phyloP scores from a whole-genome alignment of 805 yeast species.

The Clavispora vitiphila region DNA sequence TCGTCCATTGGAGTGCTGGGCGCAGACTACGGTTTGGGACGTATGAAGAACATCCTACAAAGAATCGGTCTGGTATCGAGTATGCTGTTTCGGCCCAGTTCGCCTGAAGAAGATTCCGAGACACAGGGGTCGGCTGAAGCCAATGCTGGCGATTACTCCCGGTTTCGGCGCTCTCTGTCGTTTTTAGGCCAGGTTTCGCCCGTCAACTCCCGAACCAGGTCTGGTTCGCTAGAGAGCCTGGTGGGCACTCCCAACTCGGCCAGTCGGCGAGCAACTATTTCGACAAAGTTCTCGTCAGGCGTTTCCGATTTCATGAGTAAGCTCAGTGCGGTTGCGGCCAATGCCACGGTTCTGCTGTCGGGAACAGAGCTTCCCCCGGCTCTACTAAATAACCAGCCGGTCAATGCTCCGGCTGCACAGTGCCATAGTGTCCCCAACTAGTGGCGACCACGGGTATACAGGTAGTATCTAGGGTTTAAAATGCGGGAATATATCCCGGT shows the following conservation, averaged over 20 bases:
- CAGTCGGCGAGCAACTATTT: constrained; percentile 8
- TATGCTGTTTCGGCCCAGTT: constrained; percentile 6
- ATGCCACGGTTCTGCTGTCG: neutral
- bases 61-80: constrained; percentile 21
- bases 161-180: constrained; percentile 15
- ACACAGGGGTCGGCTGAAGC: neutral
- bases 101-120: neutral
- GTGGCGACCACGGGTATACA: neutral
- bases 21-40: constrained; percentile 22
- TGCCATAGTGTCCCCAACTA: neutral
- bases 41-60: constrained; percentile 34
- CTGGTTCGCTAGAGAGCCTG: constrained; percentile 29
- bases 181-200: constrained; percentile 32
- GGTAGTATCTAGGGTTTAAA: constrained; percentile 1
- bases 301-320: constrained; percentile 40
- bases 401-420: neutral
- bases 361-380: neutral
- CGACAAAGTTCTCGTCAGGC: constrained; percentile 34
- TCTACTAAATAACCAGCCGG: neutral
- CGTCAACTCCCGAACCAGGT: constrained; percentile 32
- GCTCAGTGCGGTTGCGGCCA: constrained; percentile 22
- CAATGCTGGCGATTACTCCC: neutral
- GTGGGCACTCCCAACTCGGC: constrained; percentile 4
- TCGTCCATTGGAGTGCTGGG: constrained; percentile 12
- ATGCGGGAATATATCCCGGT: neutral